Conservation (phyloP, 768 basidiomycete species). For the Amanita molliuscula region DNA sequence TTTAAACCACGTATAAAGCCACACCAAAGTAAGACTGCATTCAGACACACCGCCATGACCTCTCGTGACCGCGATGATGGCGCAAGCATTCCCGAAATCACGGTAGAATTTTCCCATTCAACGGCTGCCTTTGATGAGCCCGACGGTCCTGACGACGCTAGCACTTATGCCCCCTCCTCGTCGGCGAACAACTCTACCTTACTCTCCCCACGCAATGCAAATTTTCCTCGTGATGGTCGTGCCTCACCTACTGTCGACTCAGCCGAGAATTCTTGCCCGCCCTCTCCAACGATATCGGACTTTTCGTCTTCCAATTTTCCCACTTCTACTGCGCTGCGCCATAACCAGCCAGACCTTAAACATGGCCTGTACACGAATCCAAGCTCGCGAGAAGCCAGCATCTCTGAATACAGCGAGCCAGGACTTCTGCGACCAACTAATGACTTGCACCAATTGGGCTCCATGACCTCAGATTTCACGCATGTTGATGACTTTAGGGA, state of each 20-base stretch:
- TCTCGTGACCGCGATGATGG: conserved; percentile 1
- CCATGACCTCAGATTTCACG: not conserved
- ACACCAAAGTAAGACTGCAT: not conserved
- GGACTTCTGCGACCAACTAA: conserved; percentile 20
- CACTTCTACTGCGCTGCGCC: conserved; percentile 46
- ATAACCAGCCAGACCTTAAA: conserved; percentile 57
- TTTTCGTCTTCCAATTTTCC: conserved; percentile 52
- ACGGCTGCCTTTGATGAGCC: not conserved
- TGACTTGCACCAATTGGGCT: not conserved
- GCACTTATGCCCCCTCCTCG: conserved; percentile 1
- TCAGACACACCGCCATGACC: not conserved
- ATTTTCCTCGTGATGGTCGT: conserved; percentile 10
- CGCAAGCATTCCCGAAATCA: conserved; percentile 5
- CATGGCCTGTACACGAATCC: conserved; percentile 42
- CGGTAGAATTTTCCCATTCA: conserved; percentile 5
- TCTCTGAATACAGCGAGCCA: conserved; percentile 22
- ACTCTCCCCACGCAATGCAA: conserved; percentile 14
- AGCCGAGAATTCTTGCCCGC: conserved; percentile 43
- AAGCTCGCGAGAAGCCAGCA: conserved; percentile 27
- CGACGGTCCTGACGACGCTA: not conserved
- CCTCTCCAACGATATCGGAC: conserved; percentile 69
- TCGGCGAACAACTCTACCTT: conserved; percentile 9
- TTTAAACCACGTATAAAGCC: not conserved
- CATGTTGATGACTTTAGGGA: not conserved
- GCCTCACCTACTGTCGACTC: conserved; percentile 19